These are phyloP conservation scores for Insectozyma bohioensis DNA, from an alignment of 1,139 yeast species.

Conservation along the genomic window DNA sequence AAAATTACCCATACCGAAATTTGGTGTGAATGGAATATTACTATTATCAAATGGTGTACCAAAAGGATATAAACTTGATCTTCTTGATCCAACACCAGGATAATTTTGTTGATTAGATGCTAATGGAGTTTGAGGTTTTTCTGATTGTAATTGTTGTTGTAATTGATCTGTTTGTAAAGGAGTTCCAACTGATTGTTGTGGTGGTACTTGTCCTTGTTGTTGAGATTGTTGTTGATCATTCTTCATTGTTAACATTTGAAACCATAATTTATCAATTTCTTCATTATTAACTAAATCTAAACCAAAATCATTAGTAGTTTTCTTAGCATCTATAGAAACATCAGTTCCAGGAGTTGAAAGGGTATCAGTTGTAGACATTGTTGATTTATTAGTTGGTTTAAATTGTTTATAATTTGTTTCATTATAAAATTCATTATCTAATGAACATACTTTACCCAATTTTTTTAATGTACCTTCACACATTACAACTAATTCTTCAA, in stretches of 20 bases:
- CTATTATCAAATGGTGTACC: conserved; percentile 4
- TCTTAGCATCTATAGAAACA: conserved; percentile 7
- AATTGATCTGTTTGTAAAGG: conserved; percentile 5
- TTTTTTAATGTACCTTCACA: conserved; percentile 25
- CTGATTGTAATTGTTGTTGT: conserved; percentile 6
- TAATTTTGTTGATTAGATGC: neutral
- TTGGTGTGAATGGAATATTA: conserved; percentile 6
- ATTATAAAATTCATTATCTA: conserved; percentile 15
- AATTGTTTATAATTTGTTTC: conserved; percentile 10
- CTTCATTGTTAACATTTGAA: conserved; percentile 36
- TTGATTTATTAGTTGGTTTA: conserved; percentile 4
- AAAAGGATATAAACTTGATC: conserved; percentile 2
- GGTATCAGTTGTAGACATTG: conserved; percentile 3
- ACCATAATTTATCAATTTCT: conserved; percentile 43
- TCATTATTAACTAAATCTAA: conserved; percentile 29
- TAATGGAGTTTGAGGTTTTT: neutral
- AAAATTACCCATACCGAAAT: conserved; percentile 3
- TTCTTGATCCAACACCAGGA: neutral
- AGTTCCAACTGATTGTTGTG: too few relatives aligned
- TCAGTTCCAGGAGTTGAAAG: conserved; percentile 14
- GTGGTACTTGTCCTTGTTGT: conserved; percentile 6
- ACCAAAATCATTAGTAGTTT: conserved; percentile 19
- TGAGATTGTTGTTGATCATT: conserved; percentile 18
- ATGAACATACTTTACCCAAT: conserved; percentile 17
- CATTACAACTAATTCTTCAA: conserved; percentile 28